Evolutionary conservation across 2,329 filamentous ascomycete genomes (phyloP).

Genomic region (Parastagonospora avenae): DNA sequence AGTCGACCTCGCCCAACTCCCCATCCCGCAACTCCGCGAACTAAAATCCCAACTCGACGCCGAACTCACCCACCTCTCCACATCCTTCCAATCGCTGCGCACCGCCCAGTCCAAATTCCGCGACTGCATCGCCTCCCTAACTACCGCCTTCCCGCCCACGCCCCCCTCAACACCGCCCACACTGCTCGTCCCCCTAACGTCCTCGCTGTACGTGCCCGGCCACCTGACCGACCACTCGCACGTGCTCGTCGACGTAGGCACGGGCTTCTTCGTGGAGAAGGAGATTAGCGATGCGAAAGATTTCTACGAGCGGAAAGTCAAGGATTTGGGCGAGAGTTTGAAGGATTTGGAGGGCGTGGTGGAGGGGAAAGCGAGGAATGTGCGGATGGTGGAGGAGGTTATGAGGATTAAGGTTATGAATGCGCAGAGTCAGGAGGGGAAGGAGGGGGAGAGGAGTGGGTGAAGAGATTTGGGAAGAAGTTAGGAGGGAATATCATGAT

Average conservation of each 20-base stretch:
- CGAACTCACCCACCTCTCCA: conserved; percentile 92
- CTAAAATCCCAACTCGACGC: conserved; percentile 97
- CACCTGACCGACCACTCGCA: conserved; percentile 61
- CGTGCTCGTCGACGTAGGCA: conserved; percentile 83
- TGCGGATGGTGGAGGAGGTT: conserved; percentile 85
- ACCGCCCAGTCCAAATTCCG: conserved; percentile 89
- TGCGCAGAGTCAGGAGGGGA: conserved; percentile 30
- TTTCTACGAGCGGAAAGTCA: conserved; percentile 72
- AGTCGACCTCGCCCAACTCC: conserved; percentile 76
- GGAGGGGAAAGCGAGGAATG: conserved; percentile 78
- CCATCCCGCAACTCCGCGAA: conserved; percentile 81
- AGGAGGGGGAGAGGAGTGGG: conserved; percentile 28
- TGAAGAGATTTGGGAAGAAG: conserved; percentile 6
- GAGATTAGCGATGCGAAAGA: conserved; percentile 64
- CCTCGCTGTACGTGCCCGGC: conserved; percentile 91
- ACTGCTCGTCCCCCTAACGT: conserved; percentile 92
- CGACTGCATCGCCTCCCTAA: conserved; percentile 83
- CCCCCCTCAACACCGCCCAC: conserved; percentile 47
- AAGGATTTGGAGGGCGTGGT: conserved; percentile 72
- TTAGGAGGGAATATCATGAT: background rate
- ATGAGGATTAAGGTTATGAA: conserved; percentile 45
- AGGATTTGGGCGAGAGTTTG: conserved; percentile 67
- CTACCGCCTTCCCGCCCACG: conserved; percentile 57
- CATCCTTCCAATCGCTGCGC: conserved; percentile 86
- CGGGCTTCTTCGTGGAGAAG: conserved; percentile 95